phyloP scores from a whole-genome alignment of 148 eudicot species.

The Pharnaceum exiguum region DNA sequence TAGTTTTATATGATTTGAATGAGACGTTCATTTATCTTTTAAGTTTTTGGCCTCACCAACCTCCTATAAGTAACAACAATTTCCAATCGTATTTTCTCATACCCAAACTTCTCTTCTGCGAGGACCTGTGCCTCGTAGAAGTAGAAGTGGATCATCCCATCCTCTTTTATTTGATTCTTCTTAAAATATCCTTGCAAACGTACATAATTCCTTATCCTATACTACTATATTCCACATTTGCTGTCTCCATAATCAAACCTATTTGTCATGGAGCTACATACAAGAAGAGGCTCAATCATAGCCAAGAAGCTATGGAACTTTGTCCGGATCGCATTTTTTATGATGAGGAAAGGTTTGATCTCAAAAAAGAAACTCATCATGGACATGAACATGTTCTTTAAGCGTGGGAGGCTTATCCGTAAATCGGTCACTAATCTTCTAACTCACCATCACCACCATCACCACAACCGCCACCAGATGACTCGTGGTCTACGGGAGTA shows the following conservation, averaged over 20 bases:
- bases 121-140: slow-evolving; percentile 17
- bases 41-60: slow-evolving; percentile 8
- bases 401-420: slow-evolving; percentile 23
- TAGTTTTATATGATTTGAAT: not conserved
- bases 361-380: slow-evolving; percentile 27
- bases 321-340: slow-evolving; percentile 22
- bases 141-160: slow-evolving; percentile 4
- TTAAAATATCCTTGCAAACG: not conserved
- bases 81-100: not conserved
- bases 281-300: slow-evolving; percentile 18
- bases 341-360: slow-evolving; percentile 32
- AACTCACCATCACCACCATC: slow-evolving; percentile 21
- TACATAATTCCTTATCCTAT: not conserved
- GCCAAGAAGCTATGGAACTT: slow-evolving; percentile 32
- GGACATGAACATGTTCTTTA: slow-evolving; percentile 26
- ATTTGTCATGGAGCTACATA: slow-evolving; percentile 16
- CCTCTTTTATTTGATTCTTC: not conserved
- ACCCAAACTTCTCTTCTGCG: slow-evolving; percentile 2
- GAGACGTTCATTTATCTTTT: not conserved
- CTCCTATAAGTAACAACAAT: slow-evolving; percentile 19
- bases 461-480: slow-evolving; percentile 16
- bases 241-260: not conserved
- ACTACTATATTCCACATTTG: no score
- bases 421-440: slow-evolving; percentile 22
- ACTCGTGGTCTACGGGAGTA: slow-evolving; percentile 21